Base-by-base conservation (phyloP, 1,139 yeast species). In the Candida mesenterica region DNA sequence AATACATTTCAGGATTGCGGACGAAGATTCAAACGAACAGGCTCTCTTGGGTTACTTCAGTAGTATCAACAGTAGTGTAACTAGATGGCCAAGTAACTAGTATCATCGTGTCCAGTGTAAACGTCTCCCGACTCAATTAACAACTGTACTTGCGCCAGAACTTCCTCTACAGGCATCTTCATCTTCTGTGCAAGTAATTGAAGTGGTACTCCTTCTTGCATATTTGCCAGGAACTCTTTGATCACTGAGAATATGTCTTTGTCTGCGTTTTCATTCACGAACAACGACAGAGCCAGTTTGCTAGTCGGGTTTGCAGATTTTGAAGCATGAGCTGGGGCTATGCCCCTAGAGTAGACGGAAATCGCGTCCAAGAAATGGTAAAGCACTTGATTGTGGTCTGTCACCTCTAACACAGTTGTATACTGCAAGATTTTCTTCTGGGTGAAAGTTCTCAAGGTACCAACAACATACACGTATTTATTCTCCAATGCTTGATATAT, bases 321-420 rank as follows among this genome's bases (percentile, higher is more conserved):
- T 9, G 22, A 19, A 6, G 8, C 22, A 19, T 15, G 8, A 13
- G 17, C 17, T 25, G 28, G 28, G 4, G 28, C 28, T 14, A 25
- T 25, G 12, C 30, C 30, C 30, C 17, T 28, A 8, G 30, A 28
- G 50, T 82, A 90, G 37, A 75, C 70, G 41, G 76, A 69, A 33
- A 86, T 77, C 4, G 92, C 92, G 44, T 80, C 78, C 38, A 90
- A 64, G 48, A 79, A 78, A 57, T 90, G 96, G 50, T 86, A 82
- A 24, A 84, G 55, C 15, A 89, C 79, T 52, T 84, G 85, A 55
- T 88, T 87, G 55, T 76, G 82, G 52, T 86, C 90, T 6, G 68
- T 69, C 10, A 89, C 65, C 34, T 72, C 75, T 23, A 72, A 72
- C 35, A 88, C 73, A 4, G 75, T 72, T 9, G 85, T 77, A 40